These are phyloP conservation scores for Trichopus zeylanicus DNA, from an alignment of 116 monocot genomes.

Conservation along the genomic window DNA sequence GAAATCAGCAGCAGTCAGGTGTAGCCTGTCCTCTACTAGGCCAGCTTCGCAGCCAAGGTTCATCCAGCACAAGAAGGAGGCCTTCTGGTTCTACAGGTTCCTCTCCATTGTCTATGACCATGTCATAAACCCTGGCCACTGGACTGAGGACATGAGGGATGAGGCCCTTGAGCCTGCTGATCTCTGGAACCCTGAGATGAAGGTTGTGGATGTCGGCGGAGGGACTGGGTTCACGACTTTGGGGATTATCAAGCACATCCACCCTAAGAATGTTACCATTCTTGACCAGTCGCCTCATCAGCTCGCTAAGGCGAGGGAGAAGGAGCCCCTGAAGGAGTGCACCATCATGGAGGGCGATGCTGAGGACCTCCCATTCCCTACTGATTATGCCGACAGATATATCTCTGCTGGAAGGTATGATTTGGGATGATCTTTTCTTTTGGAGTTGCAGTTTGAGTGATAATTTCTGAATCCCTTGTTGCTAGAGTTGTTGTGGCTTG, in stretches of 20 bases:
- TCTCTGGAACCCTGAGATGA: conserved; percentile 47
- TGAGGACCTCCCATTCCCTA: conserved; percentile 89
- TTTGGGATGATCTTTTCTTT: conserved; percentile 13
- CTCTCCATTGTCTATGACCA: conserved; percentile 93
- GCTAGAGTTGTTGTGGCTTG: neutral
- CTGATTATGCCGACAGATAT: conserved; percentile 69
- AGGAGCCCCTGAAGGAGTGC: conserved; percentile 78
- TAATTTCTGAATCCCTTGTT: neutral
- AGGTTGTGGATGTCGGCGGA: conserved; percentile 91
- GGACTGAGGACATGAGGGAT: conserved; percentile 99
- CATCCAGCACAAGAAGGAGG: conserved; percentile 98
- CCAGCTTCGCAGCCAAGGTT: conserved; percentile 79
- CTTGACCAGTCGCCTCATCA: conserved; percentile 97
- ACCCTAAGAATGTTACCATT: conserved; percentile 81
- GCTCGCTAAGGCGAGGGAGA: conserved; percentile 75
- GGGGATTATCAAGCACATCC: conserved; percentile 78
- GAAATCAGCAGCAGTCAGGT: conserved; percentile 5
- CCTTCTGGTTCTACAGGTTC: conserved; percentile 97
- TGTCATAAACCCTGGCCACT: conserved; percentile 80
- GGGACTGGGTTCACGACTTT: conserved; percentile 93
- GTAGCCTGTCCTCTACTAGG: conserved; percentile 61
- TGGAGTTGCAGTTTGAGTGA: neutral
- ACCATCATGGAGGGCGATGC: conserved; percentile 91
- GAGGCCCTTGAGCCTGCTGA: conserved; percentile 93
- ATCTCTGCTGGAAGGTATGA: conserved; percentile 91